Evolutionary conservation across 768 basidiomycete genomes (phyloP), one percentile per base, ranked within the genome.

Genomic region (Naganishia kalamii): DNA sequence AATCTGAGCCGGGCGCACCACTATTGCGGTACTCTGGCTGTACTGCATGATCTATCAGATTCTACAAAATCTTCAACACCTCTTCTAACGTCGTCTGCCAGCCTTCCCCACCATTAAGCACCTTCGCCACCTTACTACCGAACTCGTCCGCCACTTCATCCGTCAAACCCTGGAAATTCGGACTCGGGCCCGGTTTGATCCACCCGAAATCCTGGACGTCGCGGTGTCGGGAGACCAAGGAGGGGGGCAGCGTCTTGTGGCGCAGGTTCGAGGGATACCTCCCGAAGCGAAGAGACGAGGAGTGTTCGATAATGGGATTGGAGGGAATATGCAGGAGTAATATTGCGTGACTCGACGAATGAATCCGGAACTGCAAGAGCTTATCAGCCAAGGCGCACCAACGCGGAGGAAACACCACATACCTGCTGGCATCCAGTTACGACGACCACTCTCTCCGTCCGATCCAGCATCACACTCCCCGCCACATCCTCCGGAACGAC

Each of bases 151-250:
- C 23, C 54, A 15, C 21, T 35, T 23, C 35, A 25, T 57, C 54
- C n/a, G 23, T 35, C 37, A 57, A 25, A n/a, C 23, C 23, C 37
- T 13, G 8, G 37, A 41, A 57, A 40, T 57, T 21, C 29, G 54
- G 54, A 57, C 54, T 57, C n/a, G 54, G 37, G 1, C 32, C 32
- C 2, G 54, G 54, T 23, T 57, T 57, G 32, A 57, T 57, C 54
- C 54, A 57, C 21, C 54, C 32, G 37, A 57, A 57, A 40, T 57
- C 54, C 37, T 57, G 54, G 33, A 57, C 54, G 5, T 23, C 54
- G 35, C 6, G 54, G 19, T 23, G n/a, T 27, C 33, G 54, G 13
- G 32, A n/a, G 3, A 19, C 21, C 5, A 25, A 25, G 6, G 48
- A 19, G 4, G 54, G 35, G 12, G 54, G 4, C n/a, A 12, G 6